Evolutionary conservation across 768 basidiomycete genomes (phyloP).

Genomic region (Kwoniella botswanensis): DNA sequence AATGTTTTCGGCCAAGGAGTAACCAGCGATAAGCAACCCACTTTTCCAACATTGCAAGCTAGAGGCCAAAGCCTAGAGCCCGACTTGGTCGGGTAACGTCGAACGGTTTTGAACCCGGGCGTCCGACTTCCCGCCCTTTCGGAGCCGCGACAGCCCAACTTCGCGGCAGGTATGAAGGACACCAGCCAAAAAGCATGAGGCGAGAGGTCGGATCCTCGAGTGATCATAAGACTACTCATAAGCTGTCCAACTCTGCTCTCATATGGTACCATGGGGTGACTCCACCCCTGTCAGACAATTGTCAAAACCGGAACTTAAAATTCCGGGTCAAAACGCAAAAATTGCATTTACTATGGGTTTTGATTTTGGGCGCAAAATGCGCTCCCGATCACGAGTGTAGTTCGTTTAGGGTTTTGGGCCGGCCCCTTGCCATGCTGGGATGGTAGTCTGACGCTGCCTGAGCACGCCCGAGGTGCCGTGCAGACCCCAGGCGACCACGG

Average conservation of each 20-base stretch:
- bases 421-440: not conserved
- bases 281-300: conserved; percentile 14
- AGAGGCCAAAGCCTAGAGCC: conserved; percentile 11
- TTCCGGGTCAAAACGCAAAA: conserved; percentile 30
- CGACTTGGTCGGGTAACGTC: conserved; percentile 2
- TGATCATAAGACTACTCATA: not conserved
- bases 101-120: not conserved
- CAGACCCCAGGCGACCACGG: not conserved
- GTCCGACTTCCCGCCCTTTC: conserved; percentile 7
- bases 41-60: conserved; percentile 45
- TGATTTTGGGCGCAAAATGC: conserved; percentile 24
- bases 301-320: conserved; percentile 22
- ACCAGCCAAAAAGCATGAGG: conserved; percentile 15
- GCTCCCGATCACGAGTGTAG: conserved; percentile 11
- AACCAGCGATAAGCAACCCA: conserved; percentile 60
- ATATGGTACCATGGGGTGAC: conserved; percentile 22
- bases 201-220: not conserved
- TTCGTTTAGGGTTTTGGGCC: conserved; percentile 6
- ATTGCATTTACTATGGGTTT: conserved; percentile 14
- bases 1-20: conserved; percentile 58
- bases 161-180: conserved; percentile 8
- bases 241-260: conserved; percentile 7
- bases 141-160: conserved; percentile 14
- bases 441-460: not conserved
- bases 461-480: not conserved